Evolutionary conservation across 345 rosid genomes (phyloP).

Genomic region (Schrenkiella parvula): DNA sequence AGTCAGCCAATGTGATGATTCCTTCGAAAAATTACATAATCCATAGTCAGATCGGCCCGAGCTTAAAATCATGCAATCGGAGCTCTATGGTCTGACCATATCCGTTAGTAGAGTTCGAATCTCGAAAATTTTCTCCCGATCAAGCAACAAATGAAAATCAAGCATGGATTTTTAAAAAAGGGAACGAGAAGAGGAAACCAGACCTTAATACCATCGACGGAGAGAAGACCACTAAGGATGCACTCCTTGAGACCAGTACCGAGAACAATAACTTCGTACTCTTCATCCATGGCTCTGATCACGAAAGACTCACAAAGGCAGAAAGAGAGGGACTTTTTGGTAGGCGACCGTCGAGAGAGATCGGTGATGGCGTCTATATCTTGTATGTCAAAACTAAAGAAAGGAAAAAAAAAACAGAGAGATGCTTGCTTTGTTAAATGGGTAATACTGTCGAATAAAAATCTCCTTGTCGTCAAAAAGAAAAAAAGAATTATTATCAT

Average conservation of each 20-base stretch:
- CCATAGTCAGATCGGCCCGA: conserved; percentile 11
- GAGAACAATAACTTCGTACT: conserved; percentile 82
- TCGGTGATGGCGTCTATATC: conserved; percentile 14
- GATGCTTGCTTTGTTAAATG: conserved; percentile 29
- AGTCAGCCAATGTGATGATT: neutral
- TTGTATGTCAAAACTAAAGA: too few relatives aligned
- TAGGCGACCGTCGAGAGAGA: conserved; percentile 4
- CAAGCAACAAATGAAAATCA: neutral
- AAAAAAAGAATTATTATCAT: too few relatives aligned
- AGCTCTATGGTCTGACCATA: conserved; percentile 10
- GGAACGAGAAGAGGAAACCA: too few relatives aligned
- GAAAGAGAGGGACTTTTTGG: conserved; percentile 11
- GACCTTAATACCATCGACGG: conserved; percentile 98
- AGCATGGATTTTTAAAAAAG: neutral
- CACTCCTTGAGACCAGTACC: conserved; percentile 99
- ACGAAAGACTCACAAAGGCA: neutral
- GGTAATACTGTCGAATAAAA: neutral
- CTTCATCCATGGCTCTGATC: conserved; percentile 71
- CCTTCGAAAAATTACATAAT: neutral
- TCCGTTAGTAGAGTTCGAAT: neutral
- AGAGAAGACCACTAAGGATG: conserved; percentile 98
- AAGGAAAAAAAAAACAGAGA: too few relatives aligned
- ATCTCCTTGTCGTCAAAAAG: too few relatives aligned
- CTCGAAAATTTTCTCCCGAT: neutral
- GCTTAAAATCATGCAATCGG: neutral